Percentiles rank a stretch among this genome's conserved stretches.
Conservation (phyloP, 1,284 basidiomycete species). For the Caloboletus inedulis region DNA sequence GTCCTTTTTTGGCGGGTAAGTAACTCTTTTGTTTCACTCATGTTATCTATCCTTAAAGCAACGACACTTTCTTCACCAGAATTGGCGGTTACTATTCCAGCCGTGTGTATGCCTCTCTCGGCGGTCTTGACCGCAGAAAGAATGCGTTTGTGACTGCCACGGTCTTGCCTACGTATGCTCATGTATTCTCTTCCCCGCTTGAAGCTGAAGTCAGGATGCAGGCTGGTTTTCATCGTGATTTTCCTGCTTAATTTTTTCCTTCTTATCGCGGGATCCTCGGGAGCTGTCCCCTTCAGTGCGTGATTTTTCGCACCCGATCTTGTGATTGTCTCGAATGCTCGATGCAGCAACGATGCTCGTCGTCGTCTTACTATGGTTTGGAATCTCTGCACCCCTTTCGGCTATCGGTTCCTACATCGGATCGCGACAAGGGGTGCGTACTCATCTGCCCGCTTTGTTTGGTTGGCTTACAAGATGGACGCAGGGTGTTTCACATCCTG, state of each 20-base stretch:
- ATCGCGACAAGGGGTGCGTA: slow-evolving; percentile 79
- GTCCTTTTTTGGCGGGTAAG: slow-evolving; percentile 86
- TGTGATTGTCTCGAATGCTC: neutral
- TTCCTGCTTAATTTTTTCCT: slow-evolving; percentile 89
- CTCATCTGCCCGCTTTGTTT: neutral
- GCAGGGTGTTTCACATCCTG: slow-evolving; percentile 73
- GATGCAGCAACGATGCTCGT: slow-evolving; percentile 78
- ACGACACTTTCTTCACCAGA: slow-evolving; percentile 36
- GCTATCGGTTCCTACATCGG: slow-evolving; percentile 77
- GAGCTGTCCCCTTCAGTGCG: slow-evolving; percentile 91
- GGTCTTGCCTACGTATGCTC: slow-evolving; percentile 76
- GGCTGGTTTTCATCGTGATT: slow-evolving; percentile 76
- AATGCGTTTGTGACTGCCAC: slow-evolving; percentile 89
- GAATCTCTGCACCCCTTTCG: slow-evolving; percentile 86
- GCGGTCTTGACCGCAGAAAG: slow-evolving; percentile 77
- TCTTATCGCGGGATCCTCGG: slow-evolving; percentile 82
- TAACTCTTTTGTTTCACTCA: neutral
- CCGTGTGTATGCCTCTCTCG: slow-evolving; percentile 79
- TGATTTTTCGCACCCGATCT: neutral
- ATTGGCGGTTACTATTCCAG: slow-evolving; percentile 90
- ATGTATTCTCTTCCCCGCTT: neutral
- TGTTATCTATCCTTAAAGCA: neutral
- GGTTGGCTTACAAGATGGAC: slow-evolving; percentile 8
- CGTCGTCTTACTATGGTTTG: slow-evolving; percentile 92
- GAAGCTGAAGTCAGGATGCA: slow-evolving; percentile 30